A percentile compares a stretch with the other conserved stretches of the same genome.
These are phyloP conservation scores for Coccomyxa sp. DNA, from an alignment of 139 green algal species.

Conservation along the genomic window DNA sequence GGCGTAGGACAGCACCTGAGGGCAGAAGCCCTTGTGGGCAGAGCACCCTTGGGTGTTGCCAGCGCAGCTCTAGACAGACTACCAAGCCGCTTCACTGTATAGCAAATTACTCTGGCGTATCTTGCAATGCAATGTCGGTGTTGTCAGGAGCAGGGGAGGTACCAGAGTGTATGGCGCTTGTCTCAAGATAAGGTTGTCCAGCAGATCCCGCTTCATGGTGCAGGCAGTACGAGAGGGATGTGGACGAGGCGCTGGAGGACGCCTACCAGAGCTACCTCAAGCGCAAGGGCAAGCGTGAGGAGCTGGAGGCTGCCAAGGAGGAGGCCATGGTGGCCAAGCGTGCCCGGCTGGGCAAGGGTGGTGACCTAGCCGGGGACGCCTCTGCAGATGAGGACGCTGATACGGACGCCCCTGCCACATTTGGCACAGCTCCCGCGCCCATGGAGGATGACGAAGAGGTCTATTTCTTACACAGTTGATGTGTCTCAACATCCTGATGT, in stretches of 20 bases:
- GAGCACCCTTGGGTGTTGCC: too few relatives aligned
- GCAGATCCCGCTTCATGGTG: conserved; percentile 15
- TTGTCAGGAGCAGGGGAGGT: too few relatives aligned
- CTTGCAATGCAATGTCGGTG: too few relatives aligned
- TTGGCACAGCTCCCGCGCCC: neutral
- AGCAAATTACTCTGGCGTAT: too few relatives aligned
- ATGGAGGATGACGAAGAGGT: neutral
- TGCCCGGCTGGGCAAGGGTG: conserved; percentile 57
- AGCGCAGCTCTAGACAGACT: too few relatives aligned
- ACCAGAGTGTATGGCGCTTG: too few relatives aligned
- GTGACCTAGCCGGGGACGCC: conserved; percentile 52
- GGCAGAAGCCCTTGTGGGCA: too few relatives aligned
- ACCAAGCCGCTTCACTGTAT: too few relatives aligned
- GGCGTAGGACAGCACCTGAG: too few relatives aligned
- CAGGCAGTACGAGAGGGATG: conserved; percentile 65
- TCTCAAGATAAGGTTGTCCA: too few relatives aligned
- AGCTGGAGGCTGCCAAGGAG: conserved; percentile 9
- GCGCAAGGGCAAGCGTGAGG: conserved; percentile 42
- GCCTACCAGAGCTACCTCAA: conserved; percentile 81
- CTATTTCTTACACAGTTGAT: neutral
- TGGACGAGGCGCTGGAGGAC: conserved; percentile 86
- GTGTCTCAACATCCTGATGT: neutral
- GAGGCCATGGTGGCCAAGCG: conserved; percentile 37
- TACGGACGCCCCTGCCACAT: neutral
- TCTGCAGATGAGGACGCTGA: conserved; percentile 12